Base-by-base conservation (phyloP, 495 filamentous ascomycete genomes). In the Astrothelium subdiscretum region DNA sequence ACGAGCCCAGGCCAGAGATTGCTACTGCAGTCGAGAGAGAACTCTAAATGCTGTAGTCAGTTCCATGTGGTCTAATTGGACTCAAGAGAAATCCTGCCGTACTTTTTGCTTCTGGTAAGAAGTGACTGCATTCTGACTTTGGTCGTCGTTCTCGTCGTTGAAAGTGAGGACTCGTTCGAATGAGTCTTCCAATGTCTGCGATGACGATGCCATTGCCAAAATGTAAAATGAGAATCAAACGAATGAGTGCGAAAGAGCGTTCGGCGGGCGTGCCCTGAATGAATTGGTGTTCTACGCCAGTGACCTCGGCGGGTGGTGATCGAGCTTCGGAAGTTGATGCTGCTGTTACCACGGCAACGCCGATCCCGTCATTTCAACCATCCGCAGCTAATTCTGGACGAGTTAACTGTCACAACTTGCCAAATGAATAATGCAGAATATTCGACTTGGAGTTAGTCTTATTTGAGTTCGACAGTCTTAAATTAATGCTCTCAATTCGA, bases 111-210 rank as follows among this genome's bases (percentile, higher is more conserved):
- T 77, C 52, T 69, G 66, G 59, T 72, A 70, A 22, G 69, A 64
- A 51, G 69, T 57, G 15, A 61, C 63, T 43, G 60, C 68, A 32
- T 59, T 52, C 31, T 51, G 27, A 20, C 15, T 65, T 57, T 69
- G 59, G 40, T 71, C 67, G 12, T 70, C 68, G 60, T 77, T 76
- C 66, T 77, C 75, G 60, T 77, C 75, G 32, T 70, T 68, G 31
- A 74, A 66, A 31, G 66, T 68, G 15, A 54, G 48, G 6, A 54
- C 48, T 54, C 69, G 63, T 67, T 77, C 74, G 64, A 77, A 72
- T 40, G 69, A 69, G 60, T 68, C 62, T 63, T 77, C 75, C n/a
- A 77, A 70, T 8, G 63, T 66, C 27, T 67, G 60, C 35, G 67
- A 54, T 15, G 48, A 54, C 24, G 24, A 26, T 27, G 48, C 48